Evolutionary conservation across 805 yeast species (phyloP).

Genomic region (Torulaspora gathmanii): DNA sequence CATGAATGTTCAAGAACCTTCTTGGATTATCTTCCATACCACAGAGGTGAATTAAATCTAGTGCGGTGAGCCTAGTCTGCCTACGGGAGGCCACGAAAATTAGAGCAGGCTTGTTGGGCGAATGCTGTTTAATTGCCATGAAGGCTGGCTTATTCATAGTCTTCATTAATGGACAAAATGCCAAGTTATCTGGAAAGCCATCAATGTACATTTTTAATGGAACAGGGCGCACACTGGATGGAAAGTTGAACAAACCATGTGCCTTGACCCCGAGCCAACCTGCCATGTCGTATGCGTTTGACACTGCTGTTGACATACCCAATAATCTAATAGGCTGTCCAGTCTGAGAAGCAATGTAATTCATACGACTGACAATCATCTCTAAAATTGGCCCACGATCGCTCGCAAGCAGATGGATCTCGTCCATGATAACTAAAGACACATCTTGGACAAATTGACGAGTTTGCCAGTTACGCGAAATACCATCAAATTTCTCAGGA

Average conservation of each 20-base stretch:
- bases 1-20: slow-evolving; percentile 66
- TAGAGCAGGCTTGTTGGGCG: slow-evolving; percentile 91
- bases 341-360: slow-evolving; percentile 51
- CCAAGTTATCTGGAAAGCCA: slow-evolving; percentile 76
- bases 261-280: slow-evolving; percentile 86
- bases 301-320: slow-evolving; percentile 91
- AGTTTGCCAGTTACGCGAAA: slow-evolving; percentile 81
- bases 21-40: slow-evolving; percentile 51
- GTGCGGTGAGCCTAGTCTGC: slow-evolving; percentile 83
- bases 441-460: slow-evolving; percentile 85
- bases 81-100: slow-evolving; percentile 93
- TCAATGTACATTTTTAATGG: slow-evolving; percentile 84
- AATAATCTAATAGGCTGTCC: slow-evolving; percentile 84
- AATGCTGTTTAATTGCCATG: slow-evolving; percentile 86
- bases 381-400: slow-evolving; percentile 98
- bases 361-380: slow-evolving; percentile 88
- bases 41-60: slow-evolving; percentile 67
- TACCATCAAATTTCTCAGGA: slow-evolving; percentile 97
- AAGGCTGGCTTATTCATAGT: slow-evolving; percentile 75
- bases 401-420: slow-evolving; percentile 92
- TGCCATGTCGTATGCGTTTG: slow-evolving; percentile 88
- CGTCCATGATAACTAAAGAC: slow-evolving; percentile 85
- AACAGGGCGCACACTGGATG: slow-evolving; percentile 87
- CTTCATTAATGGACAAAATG: slow-evolving; percentile 72
- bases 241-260: slow-evolving; percentile 91